These are phyloP conservation scores for Aspergillus phoenicis DNA, from an alignment of 2,329 filamentous ascomycete genomes.

Conservation along the genomic window DNA sequence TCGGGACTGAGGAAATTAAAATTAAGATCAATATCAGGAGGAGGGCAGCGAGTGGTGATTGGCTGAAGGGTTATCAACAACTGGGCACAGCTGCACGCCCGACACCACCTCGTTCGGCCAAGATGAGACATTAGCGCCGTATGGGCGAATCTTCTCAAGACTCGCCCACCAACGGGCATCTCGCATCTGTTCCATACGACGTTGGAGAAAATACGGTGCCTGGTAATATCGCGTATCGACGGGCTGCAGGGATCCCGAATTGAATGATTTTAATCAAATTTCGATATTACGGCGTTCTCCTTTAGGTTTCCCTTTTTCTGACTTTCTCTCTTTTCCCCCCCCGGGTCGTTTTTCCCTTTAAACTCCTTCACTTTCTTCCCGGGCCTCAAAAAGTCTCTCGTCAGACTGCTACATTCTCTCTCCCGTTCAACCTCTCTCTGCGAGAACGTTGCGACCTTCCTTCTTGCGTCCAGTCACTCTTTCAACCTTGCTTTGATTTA, in stretches of 20 bases:
- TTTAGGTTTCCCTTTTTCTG: too few species aligned
- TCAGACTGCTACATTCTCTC: constrained; percentile 14
- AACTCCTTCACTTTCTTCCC: constrained; percentile 6
- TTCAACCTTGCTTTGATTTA: constrained; percentile 16
- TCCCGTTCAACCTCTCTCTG: constrained; percentile 3
- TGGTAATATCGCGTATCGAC: constrained; percentile 6
- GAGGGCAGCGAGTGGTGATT: neutral
- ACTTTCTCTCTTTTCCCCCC: constrained; percentile 9
- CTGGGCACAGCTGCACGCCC: neutral
- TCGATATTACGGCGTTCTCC: constrained; percentile 9
- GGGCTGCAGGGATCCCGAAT: neutral
- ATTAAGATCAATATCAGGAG: constrained; percentile 11
- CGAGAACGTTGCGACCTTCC: constrained; percentile 13
- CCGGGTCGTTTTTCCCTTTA: constrained; percentile 3
- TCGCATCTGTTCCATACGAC: neutral
- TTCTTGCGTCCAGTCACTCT: constrained; percentile 20
- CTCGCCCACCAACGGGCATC: neutral
- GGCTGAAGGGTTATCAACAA: neutral
- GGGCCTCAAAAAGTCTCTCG: neutral
- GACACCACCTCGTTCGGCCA: constrained; percentile 4
- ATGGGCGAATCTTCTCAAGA: neutral
- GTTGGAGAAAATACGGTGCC: constrained; percentile 6
- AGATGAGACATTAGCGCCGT: constrained; percentile 3
- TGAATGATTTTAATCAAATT: constrained; percentile 4
- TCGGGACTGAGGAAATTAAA: constrained; percentile 4